A percentile compares a stretch with the other conserved stretches of the same genome.
Conservation (phyloP, 2,329 filamentous ascomycete genomes). For the Salinomyces thailandicus region DNA sequence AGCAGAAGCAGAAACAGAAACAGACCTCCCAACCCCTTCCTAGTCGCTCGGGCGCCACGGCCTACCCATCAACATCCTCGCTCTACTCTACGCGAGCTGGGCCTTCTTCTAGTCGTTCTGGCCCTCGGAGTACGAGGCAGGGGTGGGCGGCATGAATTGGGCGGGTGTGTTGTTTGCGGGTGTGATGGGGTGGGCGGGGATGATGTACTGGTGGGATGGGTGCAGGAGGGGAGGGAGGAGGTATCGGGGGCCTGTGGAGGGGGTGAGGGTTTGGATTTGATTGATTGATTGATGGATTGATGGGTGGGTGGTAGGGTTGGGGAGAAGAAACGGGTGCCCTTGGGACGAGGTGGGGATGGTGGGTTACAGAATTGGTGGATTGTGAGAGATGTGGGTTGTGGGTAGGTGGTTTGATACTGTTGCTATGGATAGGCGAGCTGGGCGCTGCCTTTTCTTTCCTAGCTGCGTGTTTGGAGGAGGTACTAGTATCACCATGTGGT, state of each 20-base stretch:
- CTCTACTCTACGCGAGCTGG: constrained; percentile 26
- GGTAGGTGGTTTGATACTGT: too few relatives aligned
- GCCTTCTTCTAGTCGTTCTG: constrained; percentile 32
- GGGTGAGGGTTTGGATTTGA: constrained; percentile 4
- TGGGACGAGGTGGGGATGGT: too few relatives aligned
- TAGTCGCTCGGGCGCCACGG: constrained; percentile 27
- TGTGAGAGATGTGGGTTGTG: too few relatives aligned
- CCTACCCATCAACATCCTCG: constrained; percentile 28
- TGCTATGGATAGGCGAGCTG: too few relatives aligned
- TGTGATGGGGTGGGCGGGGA: constrained; percentile 9
- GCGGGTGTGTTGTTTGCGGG: constrained; percentile 34
- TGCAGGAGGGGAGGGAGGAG: not conserved
- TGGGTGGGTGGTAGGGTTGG: constrained; percentile 1
- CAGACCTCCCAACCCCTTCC: not conserved
- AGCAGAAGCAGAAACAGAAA: too few relatives aligned
- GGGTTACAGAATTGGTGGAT: too few relatives aligned
- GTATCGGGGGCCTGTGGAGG: constrained; percentile 12
- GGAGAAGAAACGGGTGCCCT: too few relatives aligned
- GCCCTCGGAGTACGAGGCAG: constrained; percentile 31
- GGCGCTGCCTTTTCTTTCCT: too few relatives aligned
- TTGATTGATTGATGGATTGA: too few relatives aligned
- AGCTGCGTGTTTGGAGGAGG: too few relatives aligned
- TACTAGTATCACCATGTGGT: too few relatives aligned
- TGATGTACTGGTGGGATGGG: constrained; percentile 7
- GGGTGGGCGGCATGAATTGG: constrained; percentile 40